Conservation (phyloP, 495 filamentous ascomycete species). For the Penicillium verhagenii region DNA sequence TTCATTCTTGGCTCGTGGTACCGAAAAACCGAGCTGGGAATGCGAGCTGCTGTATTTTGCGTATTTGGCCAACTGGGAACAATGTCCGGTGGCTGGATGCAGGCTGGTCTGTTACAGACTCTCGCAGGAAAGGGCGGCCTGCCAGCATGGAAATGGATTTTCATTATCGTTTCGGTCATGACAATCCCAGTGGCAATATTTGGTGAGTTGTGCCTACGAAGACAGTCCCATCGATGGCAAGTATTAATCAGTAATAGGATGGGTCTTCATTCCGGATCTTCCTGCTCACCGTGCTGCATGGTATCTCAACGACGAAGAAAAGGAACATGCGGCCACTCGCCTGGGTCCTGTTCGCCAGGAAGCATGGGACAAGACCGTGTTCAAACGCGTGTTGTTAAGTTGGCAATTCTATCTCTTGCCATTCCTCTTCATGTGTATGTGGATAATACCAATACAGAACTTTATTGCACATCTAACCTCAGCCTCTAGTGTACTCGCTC, state of each 20-base stretch:
- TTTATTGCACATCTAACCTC: not conserved
- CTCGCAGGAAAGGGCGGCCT: slow-evolving; percentile 24
- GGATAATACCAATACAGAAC: not conserved
- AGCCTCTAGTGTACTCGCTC: slow-evolving; percentile 29
- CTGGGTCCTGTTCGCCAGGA: slow-evolving; percentile 22
- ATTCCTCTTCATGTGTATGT: slow-evolving; percentile 35
- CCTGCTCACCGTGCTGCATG: slow-evolving; percentile 32
- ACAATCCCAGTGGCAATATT: slow-evolving; percentile 30
- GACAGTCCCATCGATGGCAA: not conserved
- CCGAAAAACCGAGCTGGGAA: slow-evolving; percentile 29
- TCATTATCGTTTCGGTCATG: slow-evolving; percentile 34
- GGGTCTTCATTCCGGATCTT: slow-evolving; percentile 37
- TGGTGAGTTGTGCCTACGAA: slow-evolving; percentile 12
- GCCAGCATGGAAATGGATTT: slow-evolving; percentile 36
- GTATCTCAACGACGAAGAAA: slow-evolving; percentile 34
- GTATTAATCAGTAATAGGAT: slow-evolving; percentile 15
- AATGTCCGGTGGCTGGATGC: slow-evolving; percentile 34
- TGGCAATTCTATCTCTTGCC: slow-evolving; percentile 39
- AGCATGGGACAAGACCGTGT: slow-evolving; percentile 32
- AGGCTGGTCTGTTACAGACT: slow-evolving; percentile 24
- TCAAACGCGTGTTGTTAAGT: slow-evolving; percentile 30
- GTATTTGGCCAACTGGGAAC: slow-evolving; percentile 29
- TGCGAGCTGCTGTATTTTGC: slow-evolving; percentile 30
- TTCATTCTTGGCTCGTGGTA: slow-evolving; percentile 34
- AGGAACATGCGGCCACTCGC: slow-evolving; percentile 28